These are phyloP conservation scores for Poa pratensis DNA, from an alignment of 176 grass and related monocot species.

Conservation along the genomic window DNA sequence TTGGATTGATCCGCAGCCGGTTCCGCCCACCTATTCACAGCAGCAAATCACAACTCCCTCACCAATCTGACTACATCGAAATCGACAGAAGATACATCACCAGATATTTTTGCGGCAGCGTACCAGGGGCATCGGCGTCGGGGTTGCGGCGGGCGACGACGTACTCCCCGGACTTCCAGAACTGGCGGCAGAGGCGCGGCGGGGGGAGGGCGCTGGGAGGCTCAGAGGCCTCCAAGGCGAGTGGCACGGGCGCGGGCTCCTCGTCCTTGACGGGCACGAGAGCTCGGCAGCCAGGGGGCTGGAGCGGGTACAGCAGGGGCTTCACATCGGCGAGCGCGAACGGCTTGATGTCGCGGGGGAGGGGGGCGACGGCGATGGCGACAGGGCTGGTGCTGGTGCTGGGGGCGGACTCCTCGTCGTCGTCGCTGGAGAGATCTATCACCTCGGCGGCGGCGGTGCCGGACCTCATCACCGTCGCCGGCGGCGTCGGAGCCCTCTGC, in stretches of 20 bases:
- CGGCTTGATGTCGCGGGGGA: conserved; percentile 56
- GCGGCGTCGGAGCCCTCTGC: conserved; percentile 12
- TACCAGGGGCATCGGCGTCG: conserved; percentile 52
- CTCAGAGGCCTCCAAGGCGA: conserved; percentile 34
- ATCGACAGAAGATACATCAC: not conserved
- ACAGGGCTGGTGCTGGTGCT: not conserved
- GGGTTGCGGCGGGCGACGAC: conserved; percentile 64
- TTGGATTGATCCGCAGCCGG: conserved; percentile 66
- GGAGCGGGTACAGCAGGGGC: conserved; percentile 37
- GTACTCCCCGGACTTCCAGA: conserved; percentile 98
- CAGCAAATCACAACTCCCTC: conserved; percentile 30
- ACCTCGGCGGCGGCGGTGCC: conserved; percentile 44
- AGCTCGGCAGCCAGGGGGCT: conserved; percentile 37
- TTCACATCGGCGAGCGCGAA: conserved; percentile 49
- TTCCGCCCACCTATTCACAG: conserved; percentile 54
- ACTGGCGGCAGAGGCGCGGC: conserved; percentile 71
- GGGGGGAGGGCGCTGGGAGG: conserved; percentile 41
- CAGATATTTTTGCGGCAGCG: conserved; percentile 41
- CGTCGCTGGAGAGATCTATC: conserved; percentile 77
- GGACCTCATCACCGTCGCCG: conserved; percentile 32
- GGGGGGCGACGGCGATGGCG: conserved; percentile 20
- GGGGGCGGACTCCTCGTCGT: conserved; percentile 50
- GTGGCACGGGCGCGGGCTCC: conserved; percentile 36
- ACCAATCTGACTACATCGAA: conserved; percentile 4
- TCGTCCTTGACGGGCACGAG: conserved; percentile 64